Evolutionary conservation across 2,329 filamentous ascomycete species (phyloP), one percentile per base, ranked within the genome.

Genomic region (Ampelomyces quisqualis): DNA sequence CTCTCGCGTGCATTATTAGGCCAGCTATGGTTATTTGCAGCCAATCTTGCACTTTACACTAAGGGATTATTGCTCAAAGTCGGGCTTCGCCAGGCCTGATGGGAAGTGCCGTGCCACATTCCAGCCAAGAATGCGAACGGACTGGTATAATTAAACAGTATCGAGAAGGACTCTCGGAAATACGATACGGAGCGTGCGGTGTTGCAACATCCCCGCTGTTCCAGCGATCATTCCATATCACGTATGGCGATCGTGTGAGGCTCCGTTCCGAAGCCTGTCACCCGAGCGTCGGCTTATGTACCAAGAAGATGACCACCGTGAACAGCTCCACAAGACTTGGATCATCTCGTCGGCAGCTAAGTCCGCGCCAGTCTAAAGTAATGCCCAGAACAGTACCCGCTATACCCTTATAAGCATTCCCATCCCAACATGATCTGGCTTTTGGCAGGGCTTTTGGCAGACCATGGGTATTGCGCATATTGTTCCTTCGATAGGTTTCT

Each of bases 1-100:
- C 28, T 40, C 38, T 44, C 45, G 47, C 45, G 38, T 27, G 38
- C 43, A n/a, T 40, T 45, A 52, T 51, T 47, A 49, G 52, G 39
- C 15, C 26, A 28, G 13, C n/a, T 14, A 28, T 13, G 15, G 26
- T 13, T 14, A 14, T 28, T 14, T 13, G n/a, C 10, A 28, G 26
- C 26, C 26, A 28, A 28, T 14, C 13, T 28, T 28, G 26, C 26
- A 28, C 26, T 11, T 13, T 11, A 11, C 15, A 23, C 19, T 19
- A 33, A n/a, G n/a, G n/a, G n/a, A n/a, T n/a, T n/a, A n/a, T n/a
- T n/a, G n/a, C n/a, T n/a, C n/a, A n/a, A n/a, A n/a, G n/a, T n/a
- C n/a, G n/a, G n/a, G n/a, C n/a, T n/a, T n/a, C n/a, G n/a, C n/a
- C n/a, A n/a, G n/a, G n/a, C n/a, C n/a, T n/a, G n/a, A n/a, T n/a